These are phyloP conservation scores for Cladosporium sp. DNA, from an alignment of 2,329 filamentous ascomycete species.

Conservation along the genomic window DNA sequence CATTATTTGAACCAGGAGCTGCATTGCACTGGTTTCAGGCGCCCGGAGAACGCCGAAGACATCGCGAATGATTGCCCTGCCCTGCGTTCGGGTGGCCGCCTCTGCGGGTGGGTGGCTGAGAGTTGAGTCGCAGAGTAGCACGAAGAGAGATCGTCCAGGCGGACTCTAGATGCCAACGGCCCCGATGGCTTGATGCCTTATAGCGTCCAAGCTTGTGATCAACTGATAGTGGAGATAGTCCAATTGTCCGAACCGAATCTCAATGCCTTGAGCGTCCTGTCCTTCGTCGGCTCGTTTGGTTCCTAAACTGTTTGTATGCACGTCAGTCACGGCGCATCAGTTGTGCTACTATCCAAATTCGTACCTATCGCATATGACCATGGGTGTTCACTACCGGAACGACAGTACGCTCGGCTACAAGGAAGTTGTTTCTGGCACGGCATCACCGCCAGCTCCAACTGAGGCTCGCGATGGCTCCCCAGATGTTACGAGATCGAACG, in stretches of 20 bases:
- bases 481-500: not conserved
- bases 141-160: not conserved
- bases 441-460: not conserved
- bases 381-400: not conserved
- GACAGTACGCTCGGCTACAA: conserved; percentile 8
- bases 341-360: not conserved
- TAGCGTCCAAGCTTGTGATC: not conserved
- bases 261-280: not conserved
- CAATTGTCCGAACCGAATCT: not conserved
- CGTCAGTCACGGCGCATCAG: no score
- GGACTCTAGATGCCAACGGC: not conserved
- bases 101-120: not conserved
- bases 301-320: not conserved
- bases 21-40: no score
- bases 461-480: not conserved
- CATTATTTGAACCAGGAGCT: no score
- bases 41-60: no score
- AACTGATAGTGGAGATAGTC: not conserved
- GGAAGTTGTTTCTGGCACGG: not conserved
- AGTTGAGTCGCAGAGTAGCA: not conserved
- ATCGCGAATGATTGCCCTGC: no score
- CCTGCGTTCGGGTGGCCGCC: no score
- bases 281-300: not conserved
- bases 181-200: not conserved
- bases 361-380: not conserved